A percentile compares a stretch with the other conserved stretches of the same genome.
These are phyloP conservation scores for Ophiostoma sp. DNA, from an alignment of 2,329 filamentous ascomycete genomes.

Conservation along the genomic window DNA sequence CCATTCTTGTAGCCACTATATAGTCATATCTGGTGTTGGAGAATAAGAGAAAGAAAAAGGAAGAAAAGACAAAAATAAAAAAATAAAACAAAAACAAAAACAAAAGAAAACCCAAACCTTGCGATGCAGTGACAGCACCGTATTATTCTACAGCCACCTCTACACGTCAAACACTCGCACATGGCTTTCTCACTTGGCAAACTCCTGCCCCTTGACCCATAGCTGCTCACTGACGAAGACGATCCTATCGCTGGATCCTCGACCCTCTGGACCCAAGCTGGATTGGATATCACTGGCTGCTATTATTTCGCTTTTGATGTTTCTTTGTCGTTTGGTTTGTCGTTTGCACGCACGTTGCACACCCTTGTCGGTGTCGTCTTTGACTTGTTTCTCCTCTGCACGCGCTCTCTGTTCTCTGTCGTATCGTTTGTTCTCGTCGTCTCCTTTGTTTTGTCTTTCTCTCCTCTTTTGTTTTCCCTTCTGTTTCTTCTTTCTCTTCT, in stretches of 20 bases:
- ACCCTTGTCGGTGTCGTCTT: background rate
- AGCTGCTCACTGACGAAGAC: background rate
- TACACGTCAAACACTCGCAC: slow-evolving; percentile 8
- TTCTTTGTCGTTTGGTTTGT: background rate
- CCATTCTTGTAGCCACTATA: background rate
- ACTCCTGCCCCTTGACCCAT: slow-evolving; percentile 11
- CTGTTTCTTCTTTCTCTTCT: background rate
- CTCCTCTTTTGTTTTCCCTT: background rate
- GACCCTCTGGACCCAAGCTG: too few relatives aligned
- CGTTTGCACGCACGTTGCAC: background rate
- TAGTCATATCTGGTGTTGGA: background rate
- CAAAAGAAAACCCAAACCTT: background rate
- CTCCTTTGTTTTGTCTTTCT: background rate
- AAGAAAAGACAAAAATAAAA: background rate
- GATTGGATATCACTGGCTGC: background rate
- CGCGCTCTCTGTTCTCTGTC: background rate
- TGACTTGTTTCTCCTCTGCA: background rate
- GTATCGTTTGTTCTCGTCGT: slow-evolving; percentile 6
- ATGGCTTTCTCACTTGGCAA: background rate
- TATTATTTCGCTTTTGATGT: background rate
- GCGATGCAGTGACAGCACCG: background rate
- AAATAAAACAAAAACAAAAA: background rate
- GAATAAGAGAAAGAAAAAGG: too few relatives aligned
- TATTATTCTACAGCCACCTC: background rate
- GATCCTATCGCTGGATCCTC: background rate